phyloP scores from a whole-genome alignment of 2,329 filamentous ascomycete species.

The Aspergillus sp. region DNA sequence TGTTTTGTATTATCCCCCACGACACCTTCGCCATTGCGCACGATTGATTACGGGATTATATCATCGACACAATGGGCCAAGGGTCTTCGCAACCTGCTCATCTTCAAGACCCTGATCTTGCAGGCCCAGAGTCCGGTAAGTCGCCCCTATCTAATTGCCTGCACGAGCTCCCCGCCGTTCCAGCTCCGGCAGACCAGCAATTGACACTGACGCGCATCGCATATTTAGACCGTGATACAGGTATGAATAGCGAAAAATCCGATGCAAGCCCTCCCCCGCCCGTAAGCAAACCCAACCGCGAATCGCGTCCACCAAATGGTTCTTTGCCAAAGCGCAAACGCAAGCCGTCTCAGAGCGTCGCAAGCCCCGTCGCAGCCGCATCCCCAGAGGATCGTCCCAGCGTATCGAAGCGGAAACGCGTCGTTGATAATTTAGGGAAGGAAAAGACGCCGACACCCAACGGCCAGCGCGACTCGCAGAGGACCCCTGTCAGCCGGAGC shows the following conservation, averaged over 20 bases:
- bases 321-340: not conserved
- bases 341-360: not conserved
- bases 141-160: not conserved
- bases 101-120: not conserved
- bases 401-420: conserved; percentile 29
- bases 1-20: not conserved
- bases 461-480: not conserved
- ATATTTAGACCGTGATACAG: not conserved
- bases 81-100: conserved; percentile 18
- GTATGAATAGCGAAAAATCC: not conserved
- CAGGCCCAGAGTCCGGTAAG: no score
- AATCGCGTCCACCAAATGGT: not conserved
- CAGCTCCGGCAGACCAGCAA: not conserved
- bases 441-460: conserved; percentile 13
- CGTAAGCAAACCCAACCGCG: not conserved
- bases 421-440: conserved; percentile 15
- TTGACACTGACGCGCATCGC: not conserved
- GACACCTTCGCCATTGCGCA: not conserved
- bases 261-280: not conserved
- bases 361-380: not conserved
- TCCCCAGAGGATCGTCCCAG: not conserved
- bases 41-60: not conserved
- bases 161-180: not conserved
- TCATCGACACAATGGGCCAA: conserved; percentile 19
- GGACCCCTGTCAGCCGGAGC: not conserved